Evolutionary conservation across 2,329 filamentous ascomycete genomes (phyloP).

Genomic region (Botrytis fragariae): DNA sequence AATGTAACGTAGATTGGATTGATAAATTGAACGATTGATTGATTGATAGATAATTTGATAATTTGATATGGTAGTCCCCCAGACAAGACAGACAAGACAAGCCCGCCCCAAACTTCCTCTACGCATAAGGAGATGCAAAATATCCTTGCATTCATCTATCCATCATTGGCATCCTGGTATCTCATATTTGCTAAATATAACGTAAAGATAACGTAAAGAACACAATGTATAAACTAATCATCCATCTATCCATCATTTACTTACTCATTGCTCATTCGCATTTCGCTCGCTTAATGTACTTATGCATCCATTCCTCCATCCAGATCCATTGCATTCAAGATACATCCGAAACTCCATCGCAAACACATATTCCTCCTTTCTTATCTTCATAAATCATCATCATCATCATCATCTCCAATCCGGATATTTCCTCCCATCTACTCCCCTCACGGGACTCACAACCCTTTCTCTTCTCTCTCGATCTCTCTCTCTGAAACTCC

Average conservation of each 20-base stretch:
- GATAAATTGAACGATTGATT: too few species aligned
- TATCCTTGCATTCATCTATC: background rate
- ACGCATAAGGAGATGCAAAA: background rate
- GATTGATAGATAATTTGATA: too few species aligned
- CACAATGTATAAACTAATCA: background rate
- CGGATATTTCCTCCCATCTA: conserved; percentile 37
- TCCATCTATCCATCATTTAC: too few species aligned
- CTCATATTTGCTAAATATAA: background rate
- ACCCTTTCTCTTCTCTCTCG: conserved; percentile 27
- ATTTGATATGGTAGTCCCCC: too few species aligned
- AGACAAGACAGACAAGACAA: background rate
- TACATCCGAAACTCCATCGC: background rate
- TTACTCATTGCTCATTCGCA: background rate
- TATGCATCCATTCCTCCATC: background rate
- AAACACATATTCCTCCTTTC: background rate
- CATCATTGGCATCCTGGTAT: background rate
- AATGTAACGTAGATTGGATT: background rate
- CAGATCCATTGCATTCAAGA: background rate
- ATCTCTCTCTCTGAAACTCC: conserved; percentile 26
- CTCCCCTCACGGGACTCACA: conserved; percentile 33
- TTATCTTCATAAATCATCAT: background rate
- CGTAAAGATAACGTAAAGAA: background rate
- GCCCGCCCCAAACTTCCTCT: background rate
- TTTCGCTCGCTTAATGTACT: background rate
- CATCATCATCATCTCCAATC: conserved; percentile 3